phyloP scores from a whole-genome alignment of 73 alveolate genomes.

The Uronychia setigera region DNA sequence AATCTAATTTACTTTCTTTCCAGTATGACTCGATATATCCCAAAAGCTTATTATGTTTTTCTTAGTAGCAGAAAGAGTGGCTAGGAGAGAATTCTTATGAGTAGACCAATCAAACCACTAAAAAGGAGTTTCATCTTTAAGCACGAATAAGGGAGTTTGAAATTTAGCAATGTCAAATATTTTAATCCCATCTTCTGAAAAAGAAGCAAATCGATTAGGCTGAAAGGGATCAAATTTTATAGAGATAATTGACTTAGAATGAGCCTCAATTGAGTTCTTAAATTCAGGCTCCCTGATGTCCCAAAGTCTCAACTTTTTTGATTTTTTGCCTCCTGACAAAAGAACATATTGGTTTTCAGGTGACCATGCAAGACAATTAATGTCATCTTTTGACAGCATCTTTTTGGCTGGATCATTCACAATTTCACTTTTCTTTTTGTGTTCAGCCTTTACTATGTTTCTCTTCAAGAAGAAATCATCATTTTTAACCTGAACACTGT shows the following conservation, averaged over 20 bases:
- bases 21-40: neutral
- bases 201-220: neutral
- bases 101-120: neutral
- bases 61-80: neutral
- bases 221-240: neutral
- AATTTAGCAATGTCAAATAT: neutral
- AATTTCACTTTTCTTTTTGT: neutral
- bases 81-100: neutral
- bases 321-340: neutral
- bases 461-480: neutral
- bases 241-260: neutral
- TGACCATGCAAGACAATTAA: neutral
- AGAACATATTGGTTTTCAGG: neutral
- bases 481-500: neutral
- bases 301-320: too few relatives aligned
- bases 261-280: neutral
- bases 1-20: neutral
- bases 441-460: neutral
- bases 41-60: neutral
- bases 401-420: neutral
- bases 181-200: neutral
- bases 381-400: neutral
- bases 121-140: neutral
- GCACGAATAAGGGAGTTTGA: neutral
- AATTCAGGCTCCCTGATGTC: neutral